Evolutionary conservation across 768 basidiomycete species (phyloP).

Genomic region (Boletus speciosus): DNA sequence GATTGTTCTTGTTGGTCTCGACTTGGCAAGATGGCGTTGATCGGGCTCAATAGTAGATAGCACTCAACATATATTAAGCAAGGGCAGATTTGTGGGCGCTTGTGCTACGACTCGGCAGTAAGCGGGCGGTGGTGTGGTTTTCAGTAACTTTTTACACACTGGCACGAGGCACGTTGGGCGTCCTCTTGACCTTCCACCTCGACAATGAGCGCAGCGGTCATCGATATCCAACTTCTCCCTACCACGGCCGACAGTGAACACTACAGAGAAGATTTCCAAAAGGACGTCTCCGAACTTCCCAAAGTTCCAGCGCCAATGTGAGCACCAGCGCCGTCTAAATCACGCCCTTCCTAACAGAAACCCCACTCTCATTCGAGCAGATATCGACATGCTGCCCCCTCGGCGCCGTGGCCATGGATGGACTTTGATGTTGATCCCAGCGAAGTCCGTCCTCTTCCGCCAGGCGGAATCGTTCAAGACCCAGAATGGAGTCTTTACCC

Average conservation of each 20-base stretch:
- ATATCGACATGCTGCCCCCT: constrained; percentile 39
- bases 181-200: background rate
- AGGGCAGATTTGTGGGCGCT: background rate
- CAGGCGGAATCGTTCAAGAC: constrained; percentile 2
- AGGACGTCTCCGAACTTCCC: constrained; percentile 10
- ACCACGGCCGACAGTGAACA: background rate
- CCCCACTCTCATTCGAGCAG: constrained; percentile 10
- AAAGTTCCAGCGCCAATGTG: constrained; percentile 28
- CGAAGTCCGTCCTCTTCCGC: constrained; percentile 15
- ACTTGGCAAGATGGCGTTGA: background rate
- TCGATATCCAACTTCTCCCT: constrained; percentile 6
- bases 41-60: background rate
- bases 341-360: background rate
- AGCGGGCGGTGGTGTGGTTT: constrained; percentile 7
- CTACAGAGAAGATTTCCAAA: constrained; percentile 7
- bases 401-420: constrained; percentile 43
- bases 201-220: constrained; percentile 13
- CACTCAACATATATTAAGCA: background rate
- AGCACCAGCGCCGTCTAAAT: constrained; percentile 7
- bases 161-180: background rate
- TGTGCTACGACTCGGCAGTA: background rate
- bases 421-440: constrained; percentile 32
- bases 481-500: constrained; percentile 30
- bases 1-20: background rate
- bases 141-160: background rate